A percentile compares a stretch with the other conserved stretches of the same genome.
Evolutionary conservation across 2,329 filamentous ascomycete species (phyloP).

Genomic region (Elsinoe perseae): DNA sequence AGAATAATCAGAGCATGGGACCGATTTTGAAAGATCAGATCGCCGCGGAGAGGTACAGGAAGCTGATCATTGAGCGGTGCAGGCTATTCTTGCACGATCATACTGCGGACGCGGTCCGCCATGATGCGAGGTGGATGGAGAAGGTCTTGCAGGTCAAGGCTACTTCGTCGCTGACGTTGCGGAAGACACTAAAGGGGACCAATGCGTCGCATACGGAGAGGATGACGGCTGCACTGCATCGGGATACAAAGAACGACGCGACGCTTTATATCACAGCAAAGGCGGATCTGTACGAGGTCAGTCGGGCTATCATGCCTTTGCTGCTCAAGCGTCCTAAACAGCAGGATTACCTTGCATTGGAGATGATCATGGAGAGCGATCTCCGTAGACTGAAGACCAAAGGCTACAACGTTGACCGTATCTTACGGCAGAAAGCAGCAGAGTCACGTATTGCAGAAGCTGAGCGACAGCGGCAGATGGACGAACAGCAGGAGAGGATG

Average conservation of each 20-base stretch:
- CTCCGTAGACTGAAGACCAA: constrained; percentile 73
- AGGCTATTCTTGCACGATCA: constrained; percentile 87
- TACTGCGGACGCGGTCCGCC: constrained; percentile 67
- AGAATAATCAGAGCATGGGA: constrained; percentile 69
- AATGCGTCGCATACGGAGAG: constrained; percentile 64
- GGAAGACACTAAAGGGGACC: constrained; percentile 65
- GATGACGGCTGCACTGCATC: constrained; percentile 62
- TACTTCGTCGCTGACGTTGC: constrained; percentile 70
- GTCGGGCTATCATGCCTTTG: constrained; percentile 73
- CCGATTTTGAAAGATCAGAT: constrained; percentile 58
- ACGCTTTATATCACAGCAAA: constrained; percentile 69
- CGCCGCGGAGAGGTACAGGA: constrained; percentile 61
- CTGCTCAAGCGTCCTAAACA: constrained; percentile 76
- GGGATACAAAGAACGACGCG: constrained; percentile 47
- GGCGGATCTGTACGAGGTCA: constrained; percentile 86
- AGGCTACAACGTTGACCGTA: constrained; percentile 94
- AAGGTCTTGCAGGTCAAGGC: constrained; percentile 71
- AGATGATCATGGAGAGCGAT: constrained; percentile 81
- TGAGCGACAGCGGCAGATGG: constrained; percentile 61
- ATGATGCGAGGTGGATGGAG: constrained; percentile 85
- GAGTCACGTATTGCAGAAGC: constrained; percentile 83
- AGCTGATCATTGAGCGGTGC: constrained; percentile 76
- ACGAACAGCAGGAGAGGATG: constrained; percentile 49
- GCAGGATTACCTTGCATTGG: constrained; percentile 81
- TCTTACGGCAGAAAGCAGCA: constrained; percentile 77